Conservation (phyloP, 176 grass and related monocot genomes). For the Eragrostis nindensis region DNA sequence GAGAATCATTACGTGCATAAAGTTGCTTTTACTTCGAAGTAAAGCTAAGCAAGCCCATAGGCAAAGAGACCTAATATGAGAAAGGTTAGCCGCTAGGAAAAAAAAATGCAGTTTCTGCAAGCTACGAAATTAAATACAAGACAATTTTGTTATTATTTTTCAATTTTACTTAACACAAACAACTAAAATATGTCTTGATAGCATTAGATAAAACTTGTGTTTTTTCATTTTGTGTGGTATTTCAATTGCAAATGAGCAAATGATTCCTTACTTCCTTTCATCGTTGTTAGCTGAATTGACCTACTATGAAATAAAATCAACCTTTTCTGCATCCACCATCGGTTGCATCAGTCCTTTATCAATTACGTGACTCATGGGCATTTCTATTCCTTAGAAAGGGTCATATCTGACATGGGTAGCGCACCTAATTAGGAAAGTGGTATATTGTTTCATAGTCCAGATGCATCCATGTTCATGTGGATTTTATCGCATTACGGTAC, state of each 20-base stretch:
- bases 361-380: neutral
- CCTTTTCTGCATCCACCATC: slow-evolving; percentile 9
- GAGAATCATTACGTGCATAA: slow-evolving; percentile 42
- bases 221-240: neutral
- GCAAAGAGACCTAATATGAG: neutral
- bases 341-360: slow-evolving; percentile 17
- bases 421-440: slow-evolving; percentile 22
- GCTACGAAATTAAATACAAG: slow-evolving; percentile 34
- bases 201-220: slow-evolving; percentile 3
- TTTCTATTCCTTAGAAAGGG: slow-evolving; percentile 25
- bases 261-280: neutral
- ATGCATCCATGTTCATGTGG: neutral
- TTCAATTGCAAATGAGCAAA: neutral
- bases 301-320: slow-evolving; percentile 35
- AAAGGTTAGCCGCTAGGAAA: neutral
- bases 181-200: neutral
- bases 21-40: slow-evolving; percentile 45
- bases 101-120: slow-evolving; percentile 16
- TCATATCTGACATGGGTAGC: slow-evolving; percentile 17
- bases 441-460: neutral
- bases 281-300: neutral
- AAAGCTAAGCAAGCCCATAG: slow-evolving; percentile 36
- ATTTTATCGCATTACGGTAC: too few relatives aligned
- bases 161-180: neutral
- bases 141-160: neutral